Evolutionary conservation across 805 yeast species (phyloP).

Genomic region (Saturnispora quitensis): DNA sequence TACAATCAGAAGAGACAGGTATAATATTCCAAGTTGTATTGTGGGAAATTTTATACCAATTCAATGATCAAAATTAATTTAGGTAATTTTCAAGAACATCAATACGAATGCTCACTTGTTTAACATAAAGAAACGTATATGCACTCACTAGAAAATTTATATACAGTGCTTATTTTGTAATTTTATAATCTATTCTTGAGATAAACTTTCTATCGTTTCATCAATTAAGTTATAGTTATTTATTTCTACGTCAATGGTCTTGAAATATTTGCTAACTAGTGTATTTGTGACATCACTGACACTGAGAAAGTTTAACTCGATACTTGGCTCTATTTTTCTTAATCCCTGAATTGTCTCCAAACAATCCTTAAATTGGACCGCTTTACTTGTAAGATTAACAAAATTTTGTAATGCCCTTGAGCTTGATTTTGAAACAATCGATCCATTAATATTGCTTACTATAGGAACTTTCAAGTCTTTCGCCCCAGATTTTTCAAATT

Average conservation of each 20-base stretch:
- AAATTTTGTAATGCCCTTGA: constrained; percentile 22
- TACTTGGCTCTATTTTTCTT: constrained; percentile 2
- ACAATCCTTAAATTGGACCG: constrained; percentile 28
- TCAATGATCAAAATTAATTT: constrained; percentile 13
- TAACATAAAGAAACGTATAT: neutral
- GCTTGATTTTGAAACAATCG: constrained; percentile 12
- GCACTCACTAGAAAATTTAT: neutral
- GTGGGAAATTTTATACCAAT: constrained; percentile 93
- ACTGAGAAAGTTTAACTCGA: constrained; percentile 20
- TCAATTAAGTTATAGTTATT: constrained; percentile 9
- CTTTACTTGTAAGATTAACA: constrained; percentile 23
- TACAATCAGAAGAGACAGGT: constrained; percentile 84
- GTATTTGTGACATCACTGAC: constrained; percentile 25
- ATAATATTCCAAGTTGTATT: constrained; percentile 91
- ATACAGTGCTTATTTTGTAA: neutral
- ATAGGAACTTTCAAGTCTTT: constrained; percentile 20
- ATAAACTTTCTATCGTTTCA: constrained; percentile 6
- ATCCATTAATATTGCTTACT: constrained; percentile 25
- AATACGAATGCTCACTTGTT: neutral
- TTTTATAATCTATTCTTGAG: neutral
- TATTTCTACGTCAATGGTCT: constrained; percentile 8
- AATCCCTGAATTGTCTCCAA: constrained; percentile 17
- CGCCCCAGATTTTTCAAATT: constrained; percentile 1
- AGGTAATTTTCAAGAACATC: neutral
- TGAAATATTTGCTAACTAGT: constrained; percentile 20